Percentiles rank a stretch among this genome's conserved stretches.
phyloP scores from a whole-genome alignment of 2,329 filamentous ascomycete genomes.

The Cladosporium sp. region DNA sequence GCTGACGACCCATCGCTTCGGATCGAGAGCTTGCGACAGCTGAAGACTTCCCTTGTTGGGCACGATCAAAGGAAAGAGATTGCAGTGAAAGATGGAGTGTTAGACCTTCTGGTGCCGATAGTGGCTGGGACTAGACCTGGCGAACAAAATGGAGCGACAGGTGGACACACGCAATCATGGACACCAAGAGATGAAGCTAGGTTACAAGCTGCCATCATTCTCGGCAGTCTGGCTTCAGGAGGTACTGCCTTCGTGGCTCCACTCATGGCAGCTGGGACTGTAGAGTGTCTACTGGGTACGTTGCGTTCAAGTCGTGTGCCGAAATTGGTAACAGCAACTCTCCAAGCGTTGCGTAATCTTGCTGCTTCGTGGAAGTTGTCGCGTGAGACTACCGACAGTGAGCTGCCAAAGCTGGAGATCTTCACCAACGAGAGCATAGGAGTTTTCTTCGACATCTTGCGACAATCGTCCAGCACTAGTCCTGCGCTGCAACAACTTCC shows the following conservation, averaged over 20 bases:
- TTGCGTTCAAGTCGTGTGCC: constrained; percentile 61
- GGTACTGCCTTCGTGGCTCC: constrained; percentile 75
- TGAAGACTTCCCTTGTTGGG: constrained; percentile 89
- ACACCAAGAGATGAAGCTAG: constrained; percentile 64
- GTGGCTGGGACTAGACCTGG: constrained; percentile 36
- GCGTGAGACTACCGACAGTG: neutral
- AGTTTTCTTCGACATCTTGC: constrained; percentile 63
- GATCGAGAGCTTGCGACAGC: constrained; percentile 57
- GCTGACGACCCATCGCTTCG: constrained; percentile 30
- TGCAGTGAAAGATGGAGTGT: constrained; percentile 65
- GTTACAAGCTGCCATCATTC: constrained; percentile 77
- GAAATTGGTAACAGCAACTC: constrained; percentile 66
- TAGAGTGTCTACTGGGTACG: constrained; percentile 69
- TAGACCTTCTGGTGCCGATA: constrained; percentile 57
- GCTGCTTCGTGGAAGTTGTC: constrained; percentile 53
- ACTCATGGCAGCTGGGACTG: constrained; percentile 62
- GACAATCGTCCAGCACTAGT: constrained; percentile 46
- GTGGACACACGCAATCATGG: constrained; percentile 32
- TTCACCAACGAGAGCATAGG: constrained; percentile 61
- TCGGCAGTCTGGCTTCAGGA: constrained; percentile 83
- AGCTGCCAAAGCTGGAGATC: constrained; percentile 36
- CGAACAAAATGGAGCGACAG: constrained; percentile 27
- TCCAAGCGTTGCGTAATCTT: constrained; percentile 70
- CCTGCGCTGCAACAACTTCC: constrained; percentile 56
- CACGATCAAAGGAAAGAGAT: constrained; percentile 82